Evolutionary conservation across 805 yeast species (phyloP).

Genomic region (Barnettozyma pratensis): DNA sequence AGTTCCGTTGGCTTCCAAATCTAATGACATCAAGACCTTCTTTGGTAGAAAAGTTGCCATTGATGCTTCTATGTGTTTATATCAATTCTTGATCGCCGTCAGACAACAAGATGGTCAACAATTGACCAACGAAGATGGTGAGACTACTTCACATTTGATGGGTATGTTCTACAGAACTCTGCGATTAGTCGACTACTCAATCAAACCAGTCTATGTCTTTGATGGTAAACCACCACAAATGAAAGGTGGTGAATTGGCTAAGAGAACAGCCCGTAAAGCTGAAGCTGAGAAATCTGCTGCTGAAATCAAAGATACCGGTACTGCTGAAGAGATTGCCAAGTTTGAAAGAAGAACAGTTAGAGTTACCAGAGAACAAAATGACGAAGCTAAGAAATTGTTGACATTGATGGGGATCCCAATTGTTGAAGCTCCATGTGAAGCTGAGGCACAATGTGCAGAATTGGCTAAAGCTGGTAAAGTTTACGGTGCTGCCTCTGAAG

Average conservation of each 20-base stretch:
- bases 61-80: conserved; percentile 91
- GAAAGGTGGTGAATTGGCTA: conserved; percentile 89
- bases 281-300: conserved; percentile 76
- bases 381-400: conserved; percentile 80
- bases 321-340: conserved; percentile 68
- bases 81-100: conserved; percentile 93
- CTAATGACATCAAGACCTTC: conserved; percentile 75
- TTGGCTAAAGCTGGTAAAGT: conserved; percentile 87
- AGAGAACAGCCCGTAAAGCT: conserved; percentile 73
- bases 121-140: conserved; percentile 82
- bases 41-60: conserved; percentile 97
- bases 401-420: conserved; percentile 93
- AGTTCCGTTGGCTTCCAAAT: conserved; percentile 77
- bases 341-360: conserved; percentile 84
- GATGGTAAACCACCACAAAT: conserved; percentile 97
- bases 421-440: conserved; percentile 94
- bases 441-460: conserved; percentile 97
- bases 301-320: conserved; percentile 73
- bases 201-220: conserved; percentile 94
- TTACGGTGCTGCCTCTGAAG: conserved; percentile 96
- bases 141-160: conserved; percentile 89
- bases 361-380: conserved; percentile 87
- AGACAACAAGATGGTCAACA: conserved; percentile 97
- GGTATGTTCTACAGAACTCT: conserved; percentile 95
- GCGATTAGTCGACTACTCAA: conserved; percentile 84